Base-by-base conservation (phyloP, 441 rosid genomes). In the Hura crepitans region DNA sequence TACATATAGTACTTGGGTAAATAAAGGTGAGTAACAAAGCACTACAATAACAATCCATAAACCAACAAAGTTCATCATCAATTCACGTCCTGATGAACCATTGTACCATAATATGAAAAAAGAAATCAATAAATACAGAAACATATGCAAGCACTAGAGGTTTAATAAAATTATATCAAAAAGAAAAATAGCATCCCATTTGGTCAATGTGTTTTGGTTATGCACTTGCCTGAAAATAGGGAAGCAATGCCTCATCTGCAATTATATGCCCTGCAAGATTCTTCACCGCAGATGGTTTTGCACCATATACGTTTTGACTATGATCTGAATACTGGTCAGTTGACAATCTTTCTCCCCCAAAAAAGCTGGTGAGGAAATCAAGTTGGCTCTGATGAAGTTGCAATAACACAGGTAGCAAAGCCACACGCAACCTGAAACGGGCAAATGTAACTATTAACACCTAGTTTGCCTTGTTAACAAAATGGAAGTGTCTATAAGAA, bases 361-460 rank as follows among this genome's bases (percentile, higher is more conserved):
- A 96, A 78, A 86, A 93, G 75, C 81, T 78, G 72, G 88, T 79
- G 68, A 96, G 96, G 82, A 96, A 96, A 78, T 96, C 97, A 72
- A 93, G 89, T 56, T 96, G 99, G 81, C 89, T 79, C 80, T 96
- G 99, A 84, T 93, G 98, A 80, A 96, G 96, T 80, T 91, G 98
- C 82, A 96, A 81, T 73, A 81, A 77, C 78, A 91, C 71, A 75
- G 99, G 98, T 79, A 93, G 94, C 73, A 91, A 79, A 59, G 93
- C 92, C 68, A 90, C 74, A 62, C 81, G 83, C 77, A 93, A 85
- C 86, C 98, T 96, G 89, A 27, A 80, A 71, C 49, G 54, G 65
- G 35, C 15, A 73, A 68, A 75, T 45, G 43, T 66, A 76, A 69
- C 47, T 69, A 62, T 72, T 23, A 75, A 37, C 57, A 71, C 45